A percentile compares a stretch with the other conserved stretches of the same genome.
Evolutionary conservation across 176 grass and related monocot species (phyloP).

Genomic region (Paspalum notatum): DNA sequence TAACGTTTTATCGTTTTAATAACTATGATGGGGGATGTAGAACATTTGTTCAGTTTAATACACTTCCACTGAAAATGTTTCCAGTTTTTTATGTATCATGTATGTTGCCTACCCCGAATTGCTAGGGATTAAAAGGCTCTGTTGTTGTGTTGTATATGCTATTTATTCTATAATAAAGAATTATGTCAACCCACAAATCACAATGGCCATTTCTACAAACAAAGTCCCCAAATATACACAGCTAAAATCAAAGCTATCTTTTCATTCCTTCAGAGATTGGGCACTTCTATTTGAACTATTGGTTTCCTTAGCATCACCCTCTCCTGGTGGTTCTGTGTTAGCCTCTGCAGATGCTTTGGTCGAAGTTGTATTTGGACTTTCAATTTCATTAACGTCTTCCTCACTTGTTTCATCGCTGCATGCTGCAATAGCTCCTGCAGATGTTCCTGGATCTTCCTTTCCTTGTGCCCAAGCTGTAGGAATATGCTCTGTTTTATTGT

Average conservation of each 20-base stretch:
- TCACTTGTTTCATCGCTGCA: slow-evolving; percentile 37
- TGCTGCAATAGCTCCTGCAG: slow-evolving; percentile 11
- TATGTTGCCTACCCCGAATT: not conserved
- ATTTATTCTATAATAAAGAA: slow-evolving; percentile 24
- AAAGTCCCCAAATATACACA: not conserved
- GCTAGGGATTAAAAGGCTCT: not conserved
- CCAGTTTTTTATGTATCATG: not conserved
- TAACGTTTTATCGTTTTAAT: no score
- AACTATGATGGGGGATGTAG: not conserved
- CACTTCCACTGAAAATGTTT: slow-evolving; percentile 3
- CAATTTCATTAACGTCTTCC: slow-evolving; percentile 23
- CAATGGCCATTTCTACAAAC: not conserved
- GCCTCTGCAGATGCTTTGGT: slow-evolving; percentile 6
- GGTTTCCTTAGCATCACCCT: slow-evolving; percentile 24
- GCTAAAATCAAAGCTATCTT: slow-evolving; percentile 5
- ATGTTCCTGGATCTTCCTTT: slow-evolving; percentile 47
- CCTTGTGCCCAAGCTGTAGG: slow-evolving; percentile 21
- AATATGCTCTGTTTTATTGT: slow-evolving; percentile 14
- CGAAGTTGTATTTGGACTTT: slow-evolving; percentile 30
- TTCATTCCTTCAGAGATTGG: slow-evolving; percentile 6
- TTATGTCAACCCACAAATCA: slow-evolving; percentile 28
- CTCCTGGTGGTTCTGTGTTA: slow-evolving; percentile 9
- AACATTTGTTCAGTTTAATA: not conserved
- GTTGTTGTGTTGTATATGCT: not conserved
- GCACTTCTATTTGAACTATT: slow-evolving; percentile 5